Conservation (phyloP, 1,284 basidiomycete genomes). For the Schizophyllum commune region DNA sequence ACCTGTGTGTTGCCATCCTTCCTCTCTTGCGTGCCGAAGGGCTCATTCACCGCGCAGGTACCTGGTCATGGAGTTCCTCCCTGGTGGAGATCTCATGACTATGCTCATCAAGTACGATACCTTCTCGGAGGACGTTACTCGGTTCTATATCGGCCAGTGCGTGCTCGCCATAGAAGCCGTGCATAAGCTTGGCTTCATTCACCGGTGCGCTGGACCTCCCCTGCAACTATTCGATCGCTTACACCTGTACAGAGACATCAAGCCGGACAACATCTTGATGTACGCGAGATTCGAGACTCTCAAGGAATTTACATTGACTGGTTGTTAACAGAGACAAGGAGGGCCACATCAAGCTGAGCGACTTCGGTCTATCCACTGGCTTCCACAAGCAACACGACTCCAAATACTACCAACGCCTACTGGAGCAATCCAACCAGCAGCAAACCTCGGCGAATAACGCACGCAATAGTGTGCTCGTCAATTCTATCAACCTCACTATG, state of each 20-base stretch:
- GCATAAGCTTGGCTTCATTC: slow-evolving; percentile 90
- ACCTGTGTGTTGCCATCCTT: slow-evolving; percentile 35
- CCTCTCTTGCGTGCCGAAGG: background rate
- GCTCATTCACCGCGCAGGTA: slow-evolving; percentile 33
- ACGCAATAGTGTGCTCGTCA: slow-evolving; percentile 81
- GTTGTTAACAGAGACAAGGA: slow-evolving; percentile 76
- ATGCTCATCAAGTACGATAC: slow-evolving; percentile 99
- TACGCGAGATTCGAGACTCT: slow-evolving; percentile 14
- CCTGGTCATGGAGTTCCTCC: slow-evolving; percentile 98
- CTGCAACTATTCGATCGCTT: slow-evolving; percentile 1
- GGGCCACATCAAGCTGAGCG: slow-evolving; percentile 92
- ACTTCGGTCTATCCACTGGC: slow-evolving; percentile 92
- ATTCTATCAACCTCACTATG: slow-evolving; percentile 91
- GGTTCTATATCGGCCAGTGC: slow-evolving; percentile 87
- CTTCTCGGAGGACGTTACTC: slow-evolving; percentile 96
- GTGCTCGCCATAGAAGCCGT: slow-evolving; percentile 87
- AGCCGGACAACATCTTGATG: slow-evolving; percentile 91
- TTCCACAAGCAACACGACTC: slow-evolving; percentile 95
- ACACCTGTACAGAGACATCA: slow-evolving; percentile 68
- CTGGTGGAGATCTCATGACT: slow-evolving; percentile 97
- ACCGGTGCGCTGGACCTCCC: slow-evolving; percentile 43
- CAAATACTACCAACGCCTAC: slow-evolving; percentile 79
- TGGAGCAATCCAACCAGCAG: slow-evolving; percentile 33
- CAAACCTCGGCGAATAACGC: slow-evolving; percentile 21
- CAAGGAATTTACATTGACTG: background rate